Evolutionary conservation across 108 stramenopile species (phyloP).

Genomic region (Nitzschia inconspicua): DNA sequence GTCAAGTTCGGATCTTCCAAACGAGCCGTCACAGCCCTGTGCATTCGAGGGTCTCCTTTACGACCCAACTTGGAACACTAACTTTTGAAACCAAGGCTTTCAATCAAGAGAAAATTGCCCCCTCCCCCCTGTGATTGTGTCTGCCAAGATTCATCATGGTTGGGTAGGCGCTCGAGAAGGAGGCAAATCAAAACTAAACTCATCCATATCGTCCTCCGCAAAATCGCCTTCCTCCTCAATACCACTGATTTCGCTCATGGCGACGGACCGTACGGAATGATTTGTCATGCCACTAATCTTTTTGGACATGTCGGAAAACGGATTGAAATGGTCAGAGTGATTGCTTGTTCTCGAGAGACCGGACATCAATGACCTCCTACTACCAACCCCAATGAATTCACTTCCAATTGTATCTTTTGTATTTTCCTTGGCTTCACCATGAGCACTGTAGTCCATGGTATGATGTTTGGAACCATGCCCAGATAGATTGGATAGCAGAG

Average conservation of each 20-base stretch:
- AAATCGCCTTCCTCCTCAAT: conserved; percentile 27
- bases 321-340: conserved; percentile 23
- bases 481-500: conserved; percentile 25
- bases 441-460: conserved; percentile 3
- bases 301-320: conserved; percentile 41
- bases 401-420: conserved; percentile 6
- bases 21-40: conserved; percentile 67
- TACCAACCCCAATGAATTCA: conserved; percentile 21
- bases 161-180: neutral
- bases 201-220: conserved; percentile 16
- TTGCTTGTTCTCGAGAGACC: conserved; percentile 44
- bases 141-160: neutral
- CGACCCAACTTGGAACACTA: conserved; percentile 50
- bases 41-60: conserved; percentile 35
- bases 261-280: conserved; percentile 45
- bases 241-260: conserved; percentile 42
- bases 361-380: conserved; percentile 48
- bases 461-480: conserved; percentile 5
- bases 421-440: neutral
- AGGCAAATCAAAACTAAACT: conserved; percentile 19
- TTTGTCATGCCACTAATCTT: conserved; percentile 20
- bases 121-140: neutral
- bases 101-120: too few species aligned
- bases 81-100: too few species aligned
- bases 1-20: conserved; percentile 55